Percentiles rank a stretch among this genome's conserved stretches.
Conservation (phyloP, 352 stramenopile genomes). For the Phytophthora capsici region DNA sequence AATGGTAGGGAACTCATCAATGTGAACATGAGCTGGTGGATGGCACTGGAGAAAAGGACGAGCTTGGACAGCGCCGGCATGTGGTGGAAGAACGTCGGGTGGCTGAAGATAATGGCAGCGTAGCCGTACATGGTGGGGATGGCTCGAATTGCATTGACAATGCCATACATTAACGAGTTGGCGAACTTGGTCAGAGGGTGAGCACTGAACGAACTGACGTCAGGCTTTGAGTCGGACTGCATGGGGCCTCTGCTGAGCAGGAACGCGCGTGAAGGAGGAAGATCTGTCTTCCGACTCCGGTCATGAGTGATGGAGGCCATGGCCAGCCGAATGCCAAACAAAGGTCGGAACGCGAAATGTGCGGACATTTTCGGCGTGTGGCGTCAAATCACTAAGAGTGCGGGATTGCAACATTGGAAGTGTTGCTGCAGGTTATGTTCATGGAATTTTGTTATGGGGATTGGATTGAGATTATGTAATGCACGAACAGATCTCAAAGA, state of each 20-base stretch:
- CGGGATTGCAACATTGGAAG: conserved; percentile 21
- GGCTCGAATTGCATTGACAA: conserved; percentile 94
- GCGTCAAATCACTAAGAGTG: conserved; percentile 24
- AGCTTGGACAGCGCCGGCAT: conserved; percentile 94
- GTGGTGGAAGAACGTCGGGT: conserved; percentile 85
- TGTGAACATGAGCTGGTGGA: conserved; percentile 94
- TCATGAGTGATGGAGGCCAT: conserved; percentile 32
- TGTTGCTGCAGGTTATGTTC: conserved; percentile 17
- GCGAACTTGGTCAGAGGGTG: conserved; percentile 44
- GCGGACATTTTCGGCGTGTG: conserved; percentile 1
- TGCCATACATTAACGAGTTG: conserved; percentile 79
- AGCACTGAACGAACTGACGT: conserved; percentile 1
- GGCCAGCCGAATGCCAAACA: conserved; percentile 3
- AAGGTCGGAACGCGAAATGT: conserved; percentile 30
- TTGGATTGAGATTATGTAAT: conserved; percentile 22
- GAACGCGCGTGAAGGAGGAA: conserved; percentile 22
- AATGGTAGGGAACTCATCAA: conserved; percentile 93
- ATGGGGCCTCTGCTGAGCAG: conserved; percentile 23
- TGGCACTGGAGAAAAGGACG: conserved; percentile 93
- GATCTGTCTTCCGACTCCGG: conserved; percentile 19
- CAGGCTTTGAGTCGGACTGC: conserved; percentile 10
- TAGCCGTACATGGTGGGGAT: conserved; percentile 95
- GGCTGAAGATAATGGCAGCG: conserved; percentile 94
- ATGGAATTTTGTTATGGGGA: conserved; percentile 30
- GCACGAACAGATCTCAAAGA: conserved; percentile 22